phyloP scores from a whole-genome alignment of 495 filamentous ascomycete species.

The Daldinia bambusicola region DNA sequence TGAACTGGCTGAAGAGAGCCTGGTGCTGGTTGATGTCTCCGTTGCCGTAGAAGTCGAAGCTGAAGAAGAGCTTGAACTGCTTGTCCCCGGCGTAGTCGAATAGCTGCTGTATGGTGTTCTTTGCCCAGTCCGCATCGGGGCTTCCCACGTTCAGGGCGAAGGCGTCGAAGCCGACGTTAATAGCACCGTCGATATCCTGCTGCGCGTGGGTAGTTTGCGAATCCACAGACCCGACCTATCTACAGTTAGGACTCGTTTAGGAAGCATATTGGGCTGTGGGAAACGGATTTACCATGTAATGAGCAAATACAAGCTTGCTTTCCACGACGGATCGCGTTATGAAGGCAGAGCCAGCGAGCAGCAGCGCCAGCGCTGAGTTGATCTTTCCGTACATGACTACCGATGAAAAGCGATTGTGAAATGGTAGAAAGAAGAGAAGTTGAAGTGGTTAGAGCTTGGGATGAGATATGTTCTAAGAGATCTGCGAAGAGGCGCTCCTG shows the following conservation, averaged over 20 bases:
- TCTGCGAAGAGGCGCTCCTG: background rate
- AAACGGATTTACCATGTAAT: conserved; percentile 39
- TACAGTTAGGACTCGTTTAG: background rate
- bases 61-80: conserved; percentile 55
- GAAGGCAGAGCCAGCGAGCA: conserved; percentile 30
- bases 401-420: background rate
- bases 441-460: conserved; percentile 1
- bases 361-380: conserved; percentile 23
- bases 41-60: conserved; percentile 52
- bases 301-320: conserved; percentile 45
- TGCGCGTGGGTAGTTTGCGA: conserved; percentile 48
- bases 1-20: conserved; percentile 44
- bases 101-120: conserved; percentile 45
- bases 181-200: conserved; percentile 49
- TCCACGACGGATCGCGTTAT: conserved; percentile 29
- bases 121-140: conserved; percentile 42
- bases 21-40: conserved; percentile 44
- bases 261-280: background rate
- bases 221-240: conserved; percentile 47
- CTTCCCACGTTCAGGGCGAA: conserved; percentile 53
- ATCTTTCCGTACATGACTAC: conserved; percentile 26
- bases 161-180: conserved; percentile 48
- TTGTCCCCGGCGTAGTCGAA: conserved; percentile 47
- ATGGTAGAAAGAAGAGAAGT: background rate
- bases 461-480: background rate